Evolutionary conservation across 768 basidiomycete genomes (phyloP).

Genomic region (Hortiboletus campestris): DNA sequence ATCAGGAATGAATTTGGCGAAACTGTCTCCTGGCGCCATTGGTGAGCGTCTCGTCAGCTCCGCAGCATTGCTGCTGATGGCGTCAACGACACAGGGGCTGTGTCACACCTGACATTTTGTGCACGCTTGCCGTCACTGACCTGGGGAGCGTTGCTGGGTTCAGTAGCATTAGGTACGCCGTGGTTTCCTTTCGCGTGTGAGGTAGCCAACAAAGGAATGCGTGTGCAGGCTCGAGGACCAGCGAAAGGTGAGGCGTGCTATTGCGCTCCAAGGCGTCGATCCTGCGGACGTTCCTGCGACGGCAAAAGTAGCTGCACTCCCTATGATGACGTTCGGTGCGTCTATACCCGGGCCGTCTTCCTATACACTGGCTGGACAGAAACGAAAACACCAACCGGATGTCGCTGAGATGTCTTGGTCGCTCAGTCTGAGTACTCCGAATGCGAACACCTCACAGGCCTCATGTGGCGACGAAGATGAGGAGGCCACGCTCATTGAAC

Average conservation of each 20-base stretch:
- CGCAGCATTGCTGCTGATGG: slow-evolving; percentile 8
- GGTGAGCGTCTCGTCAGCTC: slow-evolving; percentile 42
- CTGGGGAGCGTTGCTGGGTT: slow-evolving; percentile 52
- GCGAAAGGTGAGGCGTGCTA: slow-evolving; percentile 57
- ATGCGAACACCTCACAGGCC: slow-evolving; percentile 14
- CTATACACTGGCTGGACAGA: slow-evolving; percentile 26
- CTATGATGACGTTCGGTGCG: background rate
- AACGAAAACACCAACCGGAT: slow-evolving; percentile 44
- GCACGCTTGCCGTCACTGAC: slow-evolving; percentile 42
- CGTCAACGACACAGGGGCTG: slow-evolving; percentile 55
- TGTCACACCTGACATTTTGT: slow-evolving; percentile 58
- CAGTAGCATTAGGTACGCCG: slow-evolving; percentile 45
- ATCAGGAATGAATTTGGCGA: slow-evolving; percentile 49
- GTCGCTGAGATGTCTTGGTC: slow-evolving; percentile 16
- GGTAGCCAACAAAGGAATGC: background rate
- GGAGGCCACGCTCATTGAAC: slow-evolving; percentile 41
- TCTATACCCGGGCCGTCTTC: slow-evolving; percentile 11
- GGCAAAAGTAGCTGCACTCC: slow-evolving; percentile 30
- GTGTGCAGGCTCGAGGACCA: slow-evolving; percentile 55
- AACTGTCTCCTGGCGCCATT: slow-evolving; percentile 74
- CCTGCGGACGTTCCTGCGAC: slow-evolving; percentile 53
- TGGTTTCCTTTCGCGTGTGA: background rate
- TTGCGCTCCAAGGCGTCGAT: slow-evolving; percentile 53
- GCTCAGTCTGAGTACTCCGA: slow-evolving; percentile 11
- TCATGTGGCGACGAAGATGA: slow-evolving; percentile 38